A percentile compares a stretch with the other conserved stretches of the same genome.
These are phyloP conservation scores for Podospora pseudopauciseta DNA, from an alignment of 495 filamentous ascomycete species.

Conservation along the genomic window DNA sequence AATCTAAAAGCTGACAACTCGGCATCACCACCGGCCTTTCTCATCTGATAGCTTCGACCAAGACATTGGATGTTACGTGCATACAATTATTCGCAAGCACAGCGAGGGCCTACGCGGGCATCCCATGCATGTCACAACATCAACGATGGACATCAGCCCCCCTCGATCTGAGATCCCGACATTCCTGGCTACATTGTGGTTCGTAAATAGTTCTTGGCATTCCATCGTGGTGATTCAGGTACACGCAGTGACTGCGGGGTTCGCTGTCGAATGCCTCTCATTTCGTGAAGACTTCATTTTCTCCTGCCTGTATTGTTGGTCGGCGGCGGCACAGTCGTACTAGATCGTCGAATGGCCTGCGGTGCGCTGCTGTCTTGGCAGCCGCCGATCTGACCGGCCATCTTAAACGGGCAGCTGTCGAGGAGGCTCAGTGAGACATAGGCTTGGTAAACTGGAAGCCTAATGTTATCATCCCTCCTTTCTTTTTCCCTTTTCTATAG, in stretches of 20 bases:
- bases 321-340: background rate
- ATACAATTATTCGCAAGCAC: too few relatives aligned
- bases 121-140: too few relatives aligned
- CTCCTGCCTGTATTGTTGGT: background rate
- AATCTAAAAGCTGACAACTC: background rate
- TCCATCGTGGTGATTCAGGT: background rate
- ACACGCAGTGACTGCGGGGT: background rate
- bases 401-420: background rate
- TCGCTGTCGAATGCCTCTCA: background rate
- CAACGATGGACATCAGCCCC: too few relatives aligned
- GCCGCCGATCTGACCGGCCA: background rate
- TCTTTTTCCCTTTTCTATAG: background rate
- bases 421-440: background rate
- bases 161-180: too few relatives aligned
- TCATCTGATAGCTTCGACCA: background rate
- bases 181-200: background rate
- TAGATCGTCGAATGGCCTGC: background rate
- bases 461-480: background rate
- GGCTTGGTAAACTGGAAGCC: background rate
- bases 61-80: background rate
- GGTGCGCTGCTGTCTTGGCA: background rate
- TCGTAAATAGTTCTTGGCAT: background rate
- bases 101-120: too few relatives aligned
- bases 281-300: background rate
- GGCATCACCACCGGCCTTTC: background rate